Evolutionary conservation across 768 basidiomycete species (phyloP), one percentile per base, ranked within the genome.

Genomic region (Nidularia sp.): DNA sequence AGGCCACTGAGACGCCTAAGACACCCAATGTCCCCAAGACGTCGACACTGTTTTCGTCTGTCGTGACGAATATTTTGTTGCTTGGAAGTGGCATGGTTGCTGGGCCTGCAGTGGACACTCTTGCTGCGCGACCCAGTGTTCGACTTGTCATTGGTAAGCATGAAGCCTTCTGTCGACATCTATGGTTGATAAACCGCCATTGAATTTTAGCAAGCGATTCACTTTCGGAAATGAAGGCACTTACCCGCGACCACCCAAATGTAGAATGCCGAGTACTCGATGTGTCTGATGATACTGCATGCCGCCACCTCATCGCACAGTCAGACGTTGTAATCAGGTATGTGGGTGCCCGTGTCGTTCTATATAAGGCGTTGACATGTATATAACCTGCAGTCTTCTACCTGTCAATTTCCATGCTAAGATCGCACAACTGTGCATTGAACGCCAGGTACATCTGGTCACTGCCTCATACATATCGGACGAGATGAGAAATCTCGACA

Each of bases 81-180:
- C 77, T 98, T 2, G 95, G 95, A 6, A 93, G 90, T 50, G 95
- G 95, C n/a, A 93, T 97, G 85, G 95, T 98, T 15, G 92, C 93
- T 4, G 88, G 86, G 2, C 95, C 95, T 12, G 90, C 90, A 0
- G 85, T 93, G 2, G 81, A 88, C 48, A 80, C 88, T 60, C 76
- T 97, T 47, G 79, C 81, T 42, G 74, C 74, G 56, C 71, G 84
- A 51, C 57, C 62, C 0, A 87, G 91, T 56, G 70, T 94, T 0
- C 76, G 85, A 50, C 67, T 97, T 31, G 66, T 89, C 4, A 82
- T 97, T 54, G 93, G 93, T 93, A 55, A 62, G 86, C 78, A 42
- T 22, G 34, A 29, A 15, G 25, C 25, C 25, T 29, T 29, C 25
- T 29, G 25, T 29, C 4, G 25, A 29, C 25, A 29, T 29, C 25